Evolutionary conservation across 2,329 filamentous ascomycete genomes (phyloP).

Genomic region (Fusarium sp.): DNA sequence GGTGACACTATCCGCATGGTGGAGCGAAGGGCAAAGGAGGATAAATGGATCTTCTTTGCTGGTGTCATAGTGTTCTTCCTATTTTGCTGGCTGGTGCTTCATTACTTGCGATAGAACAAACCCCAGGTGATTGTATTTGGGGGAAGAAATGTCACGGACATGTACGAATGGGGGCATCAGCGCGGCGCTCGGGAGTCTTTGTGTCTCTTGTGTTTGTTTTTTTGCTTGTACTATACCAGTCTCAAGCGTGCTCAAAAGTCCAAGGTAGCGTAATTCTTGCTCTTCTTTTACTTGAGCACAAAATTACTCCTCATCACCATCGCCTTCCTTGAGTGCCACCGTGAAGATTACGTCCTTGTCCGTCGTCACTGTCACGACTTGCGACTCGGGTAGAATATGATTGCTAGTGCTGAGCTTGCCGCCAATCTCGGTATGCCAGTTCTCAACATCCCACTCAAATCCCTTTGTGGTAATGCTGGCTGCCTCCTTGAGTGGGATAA

Average conservation of each 20-base stretch:
- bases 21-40: constrained; percentile 88
- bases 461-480: constrained; percentile 83
- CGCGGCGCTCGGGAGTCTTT: constrained; percentile 48
- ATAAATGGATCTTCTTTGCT: constrained; percentile 97
- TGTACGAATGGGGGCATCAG: constrained; percentile 43
- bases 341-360: constrained; percentile 79
- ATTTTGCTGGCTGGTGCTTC: constrained; percentile 92
- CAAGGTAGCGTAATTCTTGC: constrained; percentile 12
- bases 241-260: constrained; percentile 12
- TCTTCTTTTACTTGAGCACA: constrained; percentile 1
- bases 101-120: constrained; percentile 72
- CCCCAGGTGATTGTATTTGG: neutral
- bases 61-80: constrained; percentile 88
- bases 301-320: constrained; percentile 51
- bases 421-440: constrained; percentile 84
- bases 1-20: constrained; percentile 98
- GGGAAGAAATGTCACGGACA: constrained; percentile 21
- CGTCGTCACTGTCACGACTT: constrained; percentile 72
- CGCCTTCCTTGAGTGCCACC: constrained; percentile 67
- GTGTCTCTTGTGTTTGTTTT: constrained; percentile 30
- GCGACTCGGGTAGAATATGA: constrained; percentile 71
- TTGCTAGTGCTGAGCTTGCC: constrained; percentile 84
- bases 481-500: constrained; percentile 85
- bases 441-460: constrained; percentile 88
- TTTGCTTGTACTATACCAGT: constrained; percentile 31